phyloP scores from a whole-genome alignment of 805 yeast genomes.

The Myxozyma vanderwaltii region DNA sequence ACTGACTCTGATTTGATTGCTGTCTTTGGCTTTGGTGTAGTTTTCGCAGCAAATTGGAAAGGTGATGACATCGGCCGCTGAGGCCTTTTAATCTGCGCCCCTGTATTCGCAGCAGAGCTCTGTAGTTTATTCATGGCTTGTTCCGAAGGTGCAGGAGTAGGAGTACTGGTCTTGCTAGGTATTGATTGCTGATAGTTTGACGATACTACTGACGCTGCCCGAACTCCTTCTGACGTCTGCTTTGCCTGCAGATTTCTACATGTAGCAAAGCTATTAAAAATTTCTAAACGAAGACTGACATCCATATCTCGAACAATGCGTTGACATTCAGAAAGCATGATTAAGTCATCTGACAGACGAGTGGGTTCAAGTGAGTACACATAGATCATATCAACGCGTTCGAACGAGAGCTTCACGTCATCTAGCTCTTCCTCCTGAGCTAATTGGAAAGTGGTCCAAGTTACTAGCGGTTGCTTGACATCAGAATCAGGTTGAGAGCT shows the following conservation, averaged over 20 bases:
- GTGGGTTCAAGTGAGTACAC: conserved; percentile 28
- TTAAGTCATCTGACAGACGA: conserved; percentile 14
- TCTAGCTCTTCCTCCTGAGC: conserved; percentile 28
- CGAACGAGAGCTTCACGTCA: conserved; percentile 19
- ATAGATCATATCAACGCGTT: conserved; percentile 12
- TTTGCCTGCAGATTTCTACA: conserved; percentile 3
- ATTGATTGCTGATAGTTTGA: background rate
- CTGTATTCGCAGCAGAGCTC: background rate
- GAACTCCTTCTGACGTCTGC: background rate
- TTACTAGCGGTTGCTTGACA: background rate
- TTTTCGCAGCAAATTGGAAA: conserved; percentile 11
- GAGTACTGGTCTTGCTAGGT: background rate
- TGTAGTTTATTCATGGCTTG: background rate
- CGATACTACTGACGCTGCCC: no score
- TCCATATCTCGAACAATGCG: conserved; percentile 20
- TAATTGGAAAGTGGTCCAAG: conserved; percentile 14
- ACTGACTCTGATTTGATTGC: background rate
- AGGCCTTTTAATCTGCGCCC: background rate
- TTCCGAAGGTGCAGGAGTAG: conserved; percentile 3
- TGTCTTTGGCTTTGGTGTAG: conserved; percentile 8
- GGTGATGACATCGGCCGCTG: conserved; percentile 9
- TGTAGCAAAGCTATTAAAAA: conserved; percentile 9
- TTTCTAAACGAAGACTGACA: conserved; percentile 1
- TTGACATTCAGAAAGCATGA: conserved; percentile 18
- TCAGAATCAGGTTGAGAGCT: conserved; percentile 4